These are phyloP conservation scores for Tylopilus orsonianus DNA, from an alignment of 1,284 basidiomycete species.

Conservation along the genomic window DNA sequence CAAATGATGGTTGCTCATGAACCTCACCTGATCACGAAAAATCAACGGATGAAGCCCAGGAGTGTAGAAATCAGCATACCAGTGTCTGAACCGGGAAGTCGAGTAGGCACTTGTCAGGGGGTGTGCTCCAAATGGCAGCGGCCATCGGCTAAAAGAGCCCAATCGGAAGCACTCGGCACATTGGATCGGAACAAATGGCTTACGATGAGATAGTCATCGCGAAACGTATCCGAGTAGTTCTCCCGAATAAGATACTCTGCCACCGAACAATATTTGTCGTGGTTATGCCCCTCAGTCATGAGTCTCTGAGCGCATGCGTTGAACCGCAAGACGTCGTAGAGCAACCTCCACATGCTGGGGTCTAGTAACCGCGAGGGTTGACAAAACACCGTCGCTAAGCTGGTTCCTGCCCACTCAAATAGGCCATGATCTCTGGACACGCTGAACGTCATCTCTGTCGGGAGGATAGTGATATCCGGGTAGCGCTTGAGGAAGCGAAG, in stretches of 20 bases:
- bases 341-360: slow-evolving; percentile 69
- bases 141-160: slow-evolving; percentile 64
- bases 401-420: slow-evolving; percentile 78
- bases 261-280: slow-evolving; percentile 52
- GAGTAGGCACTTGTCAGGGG: slow-evolving; percentile 67
- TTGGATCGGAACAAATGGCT: slow-evolving; percentile 32
- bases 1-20: slow-evolving; percentile 80
- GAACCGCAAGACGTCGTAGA: slow-evolving; percentile 80
- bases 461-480: slow-evolving; percentile 49
- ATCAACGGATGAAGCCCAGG: neutral
- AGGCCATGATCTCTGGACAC: slow-evolving; percentile 66
- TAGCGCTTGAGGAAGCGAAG: slow-evolving; percentile 65
- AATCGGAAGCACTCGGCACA: neutral
- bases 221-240: slow-evolving; percentile 69
- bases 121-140: slow-evolving; percentile 80
- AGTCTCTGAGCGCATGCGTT: slow-evolving; percentile 62
- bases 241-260: slow-evolving; percentile 69
- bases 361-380: slow-evolving; percentile 64
- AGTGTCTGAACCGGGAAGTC: slow-evolving; percentile 76
- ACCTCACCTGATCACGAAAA: slow-evolving; percentile 49
- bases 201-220: slow-evolving; percentile 80
- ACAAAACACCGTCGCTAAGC: slow-evolving; percentile 62
- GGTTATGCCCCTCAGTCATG: slow-evolving; percentile 30
- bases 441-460: slow-evolving; percentile 79
- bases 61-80: slow-evolving; percentile 35